Conservation (phyloP, 2,329 filamentous ascomycete species). For the Aspergillus sp. region DNA sequence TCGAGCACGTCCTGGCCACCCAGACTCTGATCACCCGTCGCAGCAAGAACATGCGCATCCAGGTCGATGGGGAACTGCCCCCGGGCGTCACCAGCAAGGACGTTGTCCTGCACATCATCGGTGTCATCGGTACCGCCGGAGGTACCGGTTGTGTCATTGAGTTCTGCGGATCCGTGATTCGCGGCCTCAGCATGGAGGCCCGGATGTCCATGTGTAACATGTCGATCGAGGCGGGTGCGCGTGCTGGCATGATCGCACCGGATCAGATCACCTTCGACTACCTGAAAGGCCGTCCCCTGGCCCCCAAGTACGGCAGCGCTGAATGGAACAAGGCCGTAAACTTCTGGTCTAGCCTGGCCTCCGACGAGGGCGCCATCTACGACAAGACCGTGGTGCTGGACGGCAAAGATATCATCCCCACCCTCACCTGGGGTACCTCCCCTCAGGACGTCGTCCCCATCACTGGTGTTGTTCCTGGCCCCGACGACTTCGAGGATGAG, state of each 20-base stretch:
- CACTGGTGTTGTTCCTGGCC: conserved; percentile 83
- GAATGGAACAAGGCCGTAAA: conserved; percentile 86
- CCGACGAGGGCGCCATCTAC: conserved; percentile 84
- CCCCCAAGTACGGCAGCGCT: conserved; percentile 76
- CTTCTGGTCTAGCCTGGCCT: conserved; percentile 85
- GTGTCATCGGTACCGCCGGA: conserved; percentile 89
- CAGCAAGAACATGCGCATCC: conserved; percentile 98
- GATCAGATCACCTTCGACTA: conserved; percentile 95
- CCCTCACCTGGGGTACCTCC: conserved; percentile 94
- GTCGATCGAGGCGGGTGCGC: conserved; percentile 93
- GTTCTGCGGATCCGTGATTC: conserved; percentile 93
- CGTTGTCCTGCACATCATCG: conserved; percentile 88
- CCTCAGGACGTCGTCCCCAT: conserved; percentile 97
- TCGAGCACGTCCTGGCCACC: conserved; percentile 96
- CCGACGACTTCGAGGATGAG: conserved; percentile 78
- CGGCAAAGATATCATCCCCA: conserved; percentile 88
- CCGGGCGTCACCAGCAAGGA: conserved; percentile 96
- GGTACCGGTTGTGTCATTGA: conserved; percentile 95
- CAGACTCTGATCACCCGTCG: conserved; percentile 92
- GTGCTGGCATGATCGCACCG: conserved; percentile 95
- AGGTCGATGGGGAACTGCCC: conserved; percentile 85
- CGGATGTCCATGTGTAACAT: conserved; percentile 99
- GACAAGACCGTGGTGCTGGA: conserved; percentile 89
- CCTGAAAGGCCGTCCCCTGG: conserved; percentile 84
- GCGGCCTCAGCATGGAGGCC: conserved; percentile 87